A percentile compares a stretch with the other conserved stretches of the same genome.
phyloP scores from a whole-genome alignment of 1,284 basidiomycete genomes.

The Pholiota adiposa region DNA sequence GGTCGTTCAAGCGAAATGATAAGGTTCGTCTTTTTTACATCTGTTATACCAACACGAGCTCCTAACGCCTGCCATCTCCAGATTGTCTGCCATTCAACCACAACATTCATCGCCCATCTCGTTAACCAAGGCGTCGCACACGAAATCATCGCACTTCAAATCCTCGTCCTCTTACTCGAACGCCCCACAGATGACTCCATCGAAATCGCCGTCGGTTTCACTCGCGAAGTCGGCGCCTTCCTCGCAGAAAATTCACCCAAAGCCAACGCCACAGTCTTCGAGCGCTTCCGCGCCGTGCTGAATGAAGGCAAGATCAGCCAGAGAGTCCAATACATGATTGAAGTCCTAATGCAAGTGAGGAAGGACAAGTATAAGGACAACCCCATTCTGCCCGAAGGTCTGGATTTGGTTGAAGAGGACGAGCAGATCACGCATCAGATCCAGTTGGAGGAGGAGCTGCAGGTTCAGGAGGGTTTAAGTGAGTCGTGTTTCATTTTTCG shows the following conservation, averaged over 20 bases:
- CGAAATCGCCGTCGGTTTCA: conserved; percentile 97
- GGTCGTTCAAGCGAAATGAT: conserved; percentile 96
- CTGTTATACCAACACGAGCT: background rate
- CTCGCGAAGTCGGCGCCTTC: conserved; percentile 96
- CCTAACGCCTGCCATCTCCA: conserved; percentile 33
- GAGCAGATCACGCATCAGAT: conserved; percentile 97
- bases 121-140: conserved; percentile 96
- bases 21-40: conserved; percentile 62
- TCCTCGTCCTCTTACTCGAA: conserved; percentile 92
- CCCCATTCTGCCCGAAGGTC: conserved; percentile 88
- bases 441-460: conserved; percentile 89
- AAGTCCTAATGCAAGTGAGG: conserved; percentile 96
- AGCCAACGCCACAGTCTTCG: conserved; percentile 91
- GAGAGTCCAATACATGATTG: conserved; percentile 99
- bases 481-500: conserved; percentile 36
- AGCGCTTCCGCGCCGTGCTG: conserved; percentile 94
- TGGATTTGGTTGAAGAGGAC: conserved; percentile 97
- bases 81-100: conserved; percentile 93
- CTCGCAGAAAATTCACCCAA: conserved; percentile 93
- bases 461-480: conserved; percentile 95
- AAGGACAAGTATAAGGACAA: conserved; percentile 99
- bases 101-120: conserved; percentile 95
- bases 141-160: conserved; percentile 94
- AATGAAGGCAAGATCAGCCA: conserved; percentile 96
- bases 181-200: conserved; percentile 97